Conservation (phyloP, 805 yeast species). For the Maudiozyma saulgeensis region DNA sequence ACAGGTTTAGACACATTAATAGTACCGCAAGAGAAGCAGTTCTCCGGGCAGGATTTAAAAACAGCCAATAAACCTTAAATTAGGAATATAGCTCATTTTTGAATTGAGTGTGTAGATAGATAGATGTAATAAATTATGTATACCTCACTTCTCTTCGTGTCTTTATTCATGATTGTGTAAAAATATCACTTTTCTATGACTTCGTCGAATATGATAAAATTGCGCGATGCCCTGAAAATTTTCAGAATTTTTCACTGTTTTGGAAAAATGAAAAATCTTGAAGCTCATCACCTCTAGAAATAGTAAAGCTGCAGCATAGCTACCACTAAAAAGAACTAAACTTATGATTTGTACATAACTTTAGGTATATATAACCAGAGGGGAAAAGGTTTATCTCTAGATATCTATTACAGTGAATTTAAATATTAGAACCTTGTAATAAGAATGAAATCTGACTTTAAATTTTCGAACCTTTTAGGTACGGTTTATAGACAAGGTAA, state of each 20-base stretch:
- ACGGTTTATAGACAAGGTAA: constrained; percentile 95
- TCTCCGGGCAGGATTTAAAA: constrained; percentile 45
- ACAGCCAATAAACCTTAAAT: not conserved
- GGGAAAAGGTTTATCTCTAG: too few relatives aligned
- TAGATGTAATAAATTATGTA: too few relatives aligned
- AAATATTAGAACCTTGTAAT: not conserved
- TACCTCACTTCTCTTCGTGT: not conserved
- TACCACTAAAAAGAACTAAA: not conserved
- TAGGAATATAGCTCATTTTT: not conserved
- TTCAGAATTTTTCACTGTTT: not conserved
- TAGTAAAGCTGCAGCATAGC: not conserved
- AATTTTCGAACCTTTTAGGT: constrained; percentile 82
- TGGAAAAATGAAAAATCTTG: not conserved
- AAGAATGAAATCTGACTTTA: constrained; percentile 75
- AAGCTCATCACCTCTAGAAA: constrained; percentile 1
- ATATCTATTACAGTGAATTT: not conserved
- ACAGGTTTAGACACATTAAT: constrained; percentile 87
- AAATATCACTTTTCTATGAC: too few relatives aligned
- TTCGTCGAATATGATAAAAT: not conserved
- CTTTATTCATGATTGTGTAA: too few relatives aligned
- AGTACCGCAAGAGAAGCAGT: constrained; percentile 81
- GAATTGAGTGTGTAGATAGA: not conserved
- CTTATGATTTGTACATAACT: not conserved
- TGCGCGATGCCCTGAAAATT: not conserved
- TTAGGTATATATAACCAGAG: too few relatives aligned